Evolutionary conservation across 2,329 filamentous ascomycete species (phyloP), one percentile per base, ranked within the genome.

Genomic region (Diaporthe ampelina): DNA sequence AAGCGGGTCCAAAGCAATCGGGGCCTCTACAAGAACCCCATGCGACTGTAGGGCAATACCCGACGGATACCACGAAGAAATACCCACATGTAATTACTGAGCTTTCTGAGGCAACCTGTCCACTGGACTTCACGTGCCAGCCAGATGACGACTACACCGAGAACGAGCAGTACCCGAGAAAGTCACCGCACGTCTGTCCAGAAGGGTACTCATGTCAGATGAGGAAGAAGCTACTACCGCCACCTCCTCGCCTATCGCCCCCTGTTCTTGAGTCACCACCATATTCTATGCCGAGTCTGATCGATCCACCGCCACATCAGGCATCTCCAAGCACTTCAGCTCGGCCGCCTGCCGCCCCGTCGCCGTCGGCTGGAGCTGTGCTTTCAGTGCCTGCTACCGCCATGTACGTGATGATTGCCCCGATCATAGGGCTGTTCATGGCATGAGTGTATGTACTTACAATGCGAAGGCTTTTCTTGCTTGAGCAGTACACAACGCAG

Each of bases 161-260:
- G 29, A n/a, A 40, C 24, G 50, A 40, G 56, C 40, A 29, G 5
- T 10, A 21, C 13, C 13, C 35, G 11, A 35, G 24, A 13, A 29
- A 57, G 35, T 24, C 48, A 43, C 24, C 29, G 4, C 68, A 26
- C 26, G 26, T 70, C 54, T 70, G 67, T 26, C 65, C 58, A 50
- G 54, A 32, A 26, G 48, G 56, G 8, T 67, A 58, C 40, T 74
- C 73, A 21, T 74, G 73, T 50, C 73, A 58, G 57, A 37, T 19
- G 50, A 40, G 40, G 15, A 32, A 40, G 40, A 45, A 65, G 45
- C 11, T 19, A 17, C 26, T 21, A 4, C n/a, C 56, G 29, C 10
- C n/a, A 17, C 71, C 29, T 24, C 50, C 52, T 37, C 11, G 37
- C n/a, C 10, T 26, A 11, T 56, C 35, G 40, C 10, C 32, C 29